A percentile compares a stretch with the other conserved stretches of the same genome.
These are phyloP conservation scores for Sugiyamaella marilandica DNA, from an alignment of 805 yeast species.

Conservation along the genomic window DNA sequence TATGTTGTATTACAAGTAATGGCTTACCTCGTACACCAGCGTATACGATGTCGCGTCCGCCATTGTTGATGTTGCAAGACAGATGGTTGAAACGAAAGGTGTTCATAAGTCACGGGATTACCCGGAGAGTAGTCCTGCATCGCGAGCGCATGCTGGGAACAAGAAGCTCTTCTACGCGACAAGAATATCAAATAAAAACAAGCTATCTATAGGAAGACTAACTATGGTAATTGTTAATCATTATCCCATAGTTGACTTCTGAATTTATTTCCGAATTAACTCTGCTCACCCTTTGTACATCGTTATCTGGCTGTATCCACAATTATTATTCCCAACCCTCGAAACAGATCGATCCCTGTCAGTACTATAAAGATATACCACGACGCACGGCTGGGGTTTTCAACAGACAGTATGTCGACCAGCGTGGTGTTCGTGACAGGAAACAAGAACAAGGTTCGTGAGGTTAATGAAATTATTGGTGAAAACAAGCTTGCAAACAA, in stretches of 20 bases:
- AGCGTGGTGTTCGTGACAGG: conserved; percentile 45
- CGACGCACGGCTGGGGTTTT: too few relatives aligned
- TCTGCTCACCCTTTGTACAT: too few relatives aligned
- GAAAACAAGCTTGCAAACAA: conserved; percentile 48
- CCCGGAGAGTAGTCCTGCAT: background rate
- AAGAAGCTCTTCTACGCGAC: background rate
- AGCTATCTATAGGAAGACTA: too few relatives aligned
- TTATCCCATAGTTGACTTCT: too few relatives aligned
- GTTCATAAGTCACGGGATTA: conserved; percentile 17
- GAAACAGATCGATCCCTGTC: too few relatives aligned
- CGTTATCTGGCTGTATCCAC: too few relatives aligned
- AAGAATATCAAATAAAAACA: too few relatives aligned
- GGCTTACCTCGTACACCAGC: conserved; percentile 27
- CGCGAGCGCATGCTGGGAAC: background rate
- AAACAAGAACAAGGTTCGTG: conserved; percentile 79
- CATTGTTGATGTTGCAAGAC: conserved; percentile 25
- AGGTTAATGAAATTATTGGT: conserved; percentile 68
- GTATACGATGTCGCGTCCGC: conserved; percentile 40
- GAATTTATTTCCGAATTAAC: too few relatives aligned
- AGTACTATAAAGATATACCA: too few relatives aligned
- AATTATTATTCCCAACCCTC: too few relatives aligned
- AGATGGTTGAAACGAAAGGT: conserved; percentile 5
- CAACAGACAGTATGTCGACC: background rate
- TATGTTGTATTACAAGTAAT: background rate
- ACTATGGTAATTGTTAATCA: too few relatives aligned